These are phyloP conservation scores for Cladosporium colombiae DNA, from an alignment of 2,329 filamentous ascomycete genomes.

Conservation along the genomic window DNA sequence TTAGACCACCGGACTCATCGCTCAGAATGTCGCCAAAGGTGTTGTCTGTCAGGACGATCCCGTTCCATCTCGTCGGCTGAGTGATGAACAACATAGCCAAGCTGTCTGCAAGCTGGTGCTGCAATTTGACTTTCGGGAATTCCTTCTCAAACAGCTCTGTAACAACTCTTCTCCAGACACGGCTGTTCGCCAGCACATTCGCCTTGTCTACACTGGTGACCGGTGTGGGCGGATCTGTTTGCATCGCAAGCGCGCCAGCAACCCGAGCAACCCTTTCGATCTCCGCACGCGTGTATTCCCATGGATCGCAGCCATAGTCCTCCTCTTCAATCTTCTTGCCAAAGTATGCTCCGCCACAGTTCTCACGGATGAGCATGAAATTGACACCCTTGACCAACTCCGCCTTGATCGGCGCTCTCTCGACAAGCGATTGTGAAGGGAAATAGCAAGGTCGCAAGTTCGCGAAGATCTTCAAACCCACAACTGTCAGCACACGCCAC, in stretches of 20 bases:
- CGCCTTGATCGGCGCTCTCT: conserved; percentile 48
- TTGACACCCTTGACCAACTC: conserved; percentile 49
- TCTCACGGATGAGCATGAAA: conserved; percentile 54
- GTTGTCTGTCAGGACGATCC: conserved; percentile 52
- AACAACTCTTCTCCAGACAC: conserved; percentile 52
- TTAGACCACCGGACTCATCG: conserved; percentile 50
- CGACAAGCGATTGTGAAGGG: conserved; percentile 42
- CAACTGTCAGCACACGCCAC: not conserved
- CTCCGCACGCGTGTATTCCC: conserved; percentile 49
- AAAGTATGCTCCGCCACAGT: conserved; percentile 54
- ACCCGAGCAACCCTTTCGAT: conserved; percentile 52
- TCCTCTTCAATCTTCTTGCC: conserved; percentile 49
- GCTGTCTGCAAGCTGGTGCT: conserved; percentile 52
- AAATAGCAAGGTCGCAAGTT: conserved; percentile 54
- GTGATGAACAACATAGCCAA: conserved; percentile 53
- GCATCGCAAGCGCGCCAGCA: conserved; percentile 47
- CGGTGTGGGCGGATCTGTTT: conserved; percentile 40
- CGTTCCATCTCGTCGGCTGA: conserved; percentile 51
- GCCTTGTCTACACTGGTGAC: conserved; percentile 56
- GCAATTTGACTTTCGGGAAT: conserved; percentile 47
- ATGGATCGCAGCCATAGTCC: conserved; percentile 51
- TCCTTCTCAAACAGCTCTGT: conserved; percentile 45
- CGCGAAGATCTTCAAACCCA: conserved; percentile 44
- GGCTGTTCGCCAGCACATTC: conserved; percentile 54
- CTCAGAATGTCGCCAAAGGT: conserved; percentile 53